Evolutionary conservation across 345 rosid genomes (phyloP).

Genomic region (Erysimum cheiranthoides): DNA sequence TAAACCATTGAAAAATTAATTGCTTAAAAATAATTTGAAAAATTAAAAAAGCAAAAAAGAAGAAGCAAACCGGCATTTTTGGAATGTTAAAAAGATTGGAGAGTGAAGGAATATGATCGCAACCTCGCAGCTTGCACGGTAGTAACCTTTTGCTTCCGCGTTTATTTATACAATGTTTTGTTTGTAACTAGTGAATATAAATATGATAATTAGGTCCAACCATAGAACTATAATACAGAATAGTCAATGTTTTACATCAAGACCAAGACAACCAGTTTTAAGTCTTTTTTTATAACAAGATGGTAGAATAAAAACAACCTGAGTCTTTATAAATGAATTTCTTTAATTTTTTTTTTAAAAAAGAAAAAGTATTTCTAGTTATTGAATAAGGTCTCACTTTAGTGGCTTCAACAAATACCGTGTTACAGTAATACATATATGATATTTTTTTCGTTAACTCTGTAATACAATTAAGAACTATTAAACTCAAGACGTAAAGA

Average conservation of each 20-base stretch:
- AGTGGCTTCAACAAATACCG: constrained; percentile 7
- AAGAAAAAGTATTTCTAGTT: background rate
- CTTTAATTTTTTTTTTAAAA: background rate
- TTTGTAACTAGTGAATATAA: constrained; percentile 1
- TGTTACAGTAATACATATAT: background rate
- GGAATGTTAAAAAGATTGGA: background rate
- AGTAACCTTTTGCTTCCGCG: background rate
- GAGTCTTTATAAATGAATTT: constrained; percentile 13
- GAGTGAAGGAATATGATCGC: constrained; percentile 14
- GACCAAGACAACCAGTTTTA: background rate
- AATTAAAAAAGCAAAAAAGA: background rate
- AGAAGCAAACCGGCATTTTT: constrained; percentile 14
- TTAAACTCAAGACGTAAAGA: background rate
- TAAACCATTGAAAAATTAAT: background rate
- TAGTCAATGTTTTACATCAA: background rate
- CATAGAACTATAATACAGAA: background rate
- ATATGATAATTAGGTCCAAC: background rate
- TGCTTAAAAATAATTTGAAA: background rate
- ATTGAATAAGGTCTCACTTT: background rate
- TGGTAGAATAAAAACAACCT: background rate
- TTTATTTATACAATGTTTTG: constrained; percentile 19
- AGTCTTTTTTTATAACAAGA: background rate
- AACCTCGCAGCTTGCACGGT: constrained; percentile 6
- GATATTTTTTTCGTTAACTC: background rate
- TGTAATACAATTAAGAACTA: background rate